Percentiles rank a stretch among this genome's conserved stretches.
phyloP scores from a whole-genome alignment of 164 flowering plant species.

The Aristolochia contorta region DNA sequence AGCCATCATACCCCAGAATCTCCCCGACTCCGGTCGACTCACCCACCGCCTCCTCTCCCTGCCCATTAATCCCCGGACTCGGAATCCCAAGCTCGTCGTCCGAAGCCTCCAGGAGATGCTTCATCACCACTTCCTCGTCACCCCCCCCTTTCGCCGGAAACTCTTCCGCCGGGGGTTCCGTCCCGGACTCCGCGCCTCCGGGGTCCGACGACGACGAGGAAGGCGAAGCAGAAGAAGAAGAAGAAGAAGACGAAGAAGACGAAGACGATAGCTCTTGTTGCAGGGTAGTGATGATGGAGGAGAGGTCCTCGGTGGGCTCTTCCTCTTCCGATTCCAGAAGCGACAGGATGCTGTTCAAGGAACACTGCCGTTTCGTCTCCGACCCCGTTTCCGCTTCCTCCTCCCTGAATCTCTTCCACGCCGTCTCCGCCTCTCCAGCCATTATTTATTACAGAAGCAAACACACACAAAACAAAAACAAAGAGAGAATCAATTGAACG shows the following conservation, averaged over 20 bases:
- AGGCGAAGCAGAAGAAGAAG: too few species aligned
- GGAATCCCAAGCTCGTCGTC: constrained; percentile 18
- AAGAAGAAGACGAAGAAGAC: neutral
- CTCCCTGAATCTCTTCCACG: constrained; percentile 2
- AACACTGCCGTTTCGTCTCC: constrained; percentile 1
- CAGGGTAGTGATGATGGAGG: constrained; percentile 6
- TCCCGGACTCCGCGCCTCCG: neutral
- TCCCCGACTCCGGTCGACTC: neutral
- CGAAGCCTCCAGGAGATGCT: constrained; percentile 12
- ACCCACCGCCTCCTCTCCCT: neutral
- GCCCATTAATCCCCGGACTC: neutral
- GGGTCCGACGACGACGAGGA: constrained; percentile 2
- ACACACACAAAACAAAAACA: neutral
- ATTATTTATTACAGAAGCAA: too few species aligned
- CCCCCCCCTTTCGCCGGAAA: neutral
- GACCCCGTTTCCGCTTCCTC: constrained; percentile 1
- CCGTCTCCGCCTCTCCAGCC: constrained; percentile 1
- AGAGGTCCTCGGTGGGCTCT: constrained; percentile 8
- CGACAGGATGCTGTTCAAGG: constrained; percentile 6
- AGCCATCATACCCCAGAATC: constrained; percentile 7
- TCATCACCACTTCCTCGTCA: constrained; percentile 6
- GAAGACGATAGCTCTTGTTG: constrained; percentile 9
- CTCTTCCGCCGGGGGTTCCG: neutral
- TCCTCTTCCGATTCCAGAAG: constrained; percentile 15
- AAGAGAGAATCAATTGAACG: neutral